Evolutionary conservation across 768 basidiomycete species (phyloP), one percentile per base, ranked within the genome.

Genomic region (Kwoniella botswanensis): DNA sequence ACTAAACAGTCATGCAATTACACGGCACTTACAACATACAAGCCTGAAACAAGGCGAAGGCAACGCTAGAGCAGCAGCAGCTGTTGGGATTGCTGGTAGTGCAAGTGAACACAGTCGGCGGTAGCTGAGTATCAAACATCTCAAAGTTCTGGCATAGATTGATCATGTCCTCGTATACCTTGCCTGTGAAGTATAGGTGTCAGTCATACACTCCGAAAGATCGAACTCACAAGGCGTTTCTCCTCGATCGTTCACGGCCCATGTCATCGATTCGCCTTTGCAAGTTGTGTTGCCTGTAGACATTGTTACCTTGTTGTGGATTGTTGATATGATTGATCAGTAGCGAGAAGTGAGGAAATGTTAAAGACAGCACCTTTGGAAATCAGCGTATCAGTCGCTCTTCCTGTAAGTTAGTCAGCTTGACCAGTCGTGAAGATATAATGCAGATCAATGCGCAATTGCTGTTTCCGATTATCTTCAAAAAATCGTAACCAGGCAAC

Each of bases 91-190:
- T 58, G 29, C 57, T 58, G 4, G 57, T 58, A 13, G 57, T 58
- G 57, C 57, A 58, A 17, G 57, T 35, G 26, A 58, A 58, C 15
- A 58, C 57, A 17, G 57, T 35, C 17, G 57, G 57, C 26, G 57
- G 57, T 58, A 58, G 57, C 22, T 29, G 29, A 29, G 57, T 58
- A 18, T 58, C 57, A n/a, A 58, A 58, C 57, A 58, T 58, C 13
- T 58, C 57, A n/a, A 58, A 58, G 4, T 24, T 35, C 26, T 58
- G 57, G 26, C 57, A 58, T 11, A 35, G 10, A 35, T 24, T 58
- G 26, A 58, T 58, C 57, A 58, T 26, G 29, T 58, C 22, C 29
- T 58, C 24, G 26, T 58, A 58, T 24, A 58, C 57, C 26, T 58
- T 26, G 57, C 57, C 57, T 58, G 29, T 26, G 5, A 13, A 26